Conservation (phyloP, 768 basidiomycete genomes). For the Lactarius quietus region DNA sequence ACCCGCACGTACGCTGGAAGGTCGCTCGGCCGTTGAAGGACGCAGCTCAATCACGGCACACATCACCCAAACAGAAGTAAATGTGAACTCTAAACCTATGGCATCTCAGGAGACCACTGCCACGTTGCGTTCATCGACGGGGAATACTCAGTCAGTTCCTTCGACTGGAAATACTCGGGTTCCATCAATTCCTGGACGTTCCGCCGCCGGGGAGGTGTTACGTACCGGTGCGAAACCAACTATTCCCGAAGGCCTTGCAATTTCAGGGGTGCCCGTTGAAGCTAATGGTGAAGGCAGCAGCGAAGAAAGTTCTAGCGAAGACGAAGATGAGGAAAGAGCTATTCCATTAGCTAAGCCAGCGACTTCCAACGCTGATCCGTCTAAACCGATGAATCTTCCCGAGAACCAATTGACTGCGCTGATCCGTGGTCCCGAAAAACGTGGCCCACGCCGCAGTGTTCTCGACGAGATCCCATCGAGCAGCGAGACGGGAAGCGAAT, state of each 20-base stretch:
- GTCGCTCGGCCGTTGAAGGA: conserved; percentile 4
- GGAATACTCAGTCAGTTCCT: conserved; percentile 2
- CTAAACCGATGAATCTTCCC: conserved; percentile 1
- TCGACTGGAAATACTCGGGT: neutral
- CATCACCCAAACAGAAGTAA: conserved; percentile 8
- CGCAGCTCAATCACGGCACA: neutral
- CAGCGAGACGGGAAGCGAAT: conserved; percentile 14
- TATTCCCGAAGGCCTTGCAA: conserved; percentile 8
- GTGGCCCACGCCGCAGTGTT: conserved; percentile 18
- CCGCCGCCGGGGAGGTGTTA: neutral
- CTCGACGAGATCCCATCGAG: conserved; percentile 25
- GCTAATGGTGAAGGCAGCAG: conserved; percentile 23
- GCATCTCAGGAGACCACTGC: neutral
- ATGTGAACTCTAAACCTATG: conserved; percentile 1
- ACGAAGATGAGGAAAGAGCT: neutral
- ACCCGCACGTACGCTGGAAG: conserved; percentile 2
- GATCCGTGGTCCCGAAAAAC: conserved; percentile 15
- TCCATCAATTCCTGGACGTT: neutral
- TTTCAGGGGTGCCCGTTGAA: conserved; percentile 22
- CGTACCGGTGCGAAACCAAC: neutral
- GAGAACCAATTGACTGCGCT: conserved; percentile 14
- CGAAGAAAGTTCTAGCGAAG: conserved; percentile 18
- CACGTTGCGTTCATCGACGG: neutral
- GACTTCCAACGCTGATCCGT: neutral
- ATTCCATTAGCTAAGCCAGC: neutral